phyloP scores from a whole-genome alignment of 2,329 filamentous ascomycete genomes.

The Epichloe festucae region DNA sequence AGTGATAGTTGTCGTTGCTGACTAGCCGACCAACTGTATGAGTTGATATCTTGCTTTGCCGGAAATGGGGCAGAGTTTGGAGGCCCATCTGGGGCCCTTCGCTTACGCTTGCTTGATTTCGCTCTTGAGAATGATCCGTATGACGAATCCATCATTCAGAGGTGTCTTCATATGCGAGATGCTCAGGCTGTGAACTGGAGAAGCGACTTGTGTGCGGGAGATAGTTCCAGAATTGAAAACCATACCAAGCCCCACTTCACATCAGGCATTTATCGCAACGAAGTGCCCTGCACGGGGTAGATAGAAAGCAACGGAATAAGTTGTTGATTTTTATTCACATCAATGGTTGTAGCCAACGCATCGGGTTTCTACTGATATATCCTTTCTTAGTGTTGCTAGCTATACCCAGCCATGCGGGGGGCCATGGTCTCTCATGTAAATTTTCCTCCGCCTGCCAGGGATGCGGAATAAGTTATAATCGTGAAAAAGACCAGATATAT shows the following conservation, averaged over 20 bases:
- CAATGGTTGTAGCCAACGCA: too few relatives aligned
- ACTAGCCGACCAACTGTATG: constrained; percentile 38
- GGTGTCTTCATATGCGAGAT: neutral
- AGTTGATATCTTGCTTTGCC: constrained; percentile 33
- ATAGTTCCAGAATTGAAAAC: neutral
- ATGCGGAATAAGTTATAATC: too few relatives aligned
- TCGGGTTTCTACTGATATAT: too few relatives aligned
- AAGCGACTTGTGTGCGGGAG: neutral
- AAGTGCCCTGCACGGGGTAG: too few relatives aligned
- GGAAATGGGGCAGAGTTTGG: constrained; percentile 10
- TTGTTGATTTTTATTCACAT: too few relatives aligned
- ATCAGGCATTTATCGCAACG: neutral
- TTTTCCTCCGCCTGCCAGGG: too few relatives aligned
- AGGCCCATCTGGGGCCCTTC: neutral
- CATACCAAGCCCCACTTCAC: neutral
- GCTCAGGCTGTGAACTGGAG: neutral
- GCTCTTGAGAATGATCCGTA: neutral
- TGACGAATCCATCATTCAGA: neutral
- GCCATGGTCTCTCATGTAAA: too few relatives aligned
- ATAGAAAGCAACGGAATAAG: too few relatives aligned
- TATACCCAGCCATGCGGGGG: too few relatives aligned
- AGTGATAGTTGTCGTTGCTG: constrained; percentile 39
- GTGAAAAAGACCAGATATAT: too few relatives aligned
- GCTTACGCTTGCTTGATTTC: constrained; percentile 3
- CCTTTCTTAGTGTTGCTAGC: too few relatives aligned